Base-by-base conservation (phyloP, 805 yeast species). In the Saccharomycopsis sp. region DNA sequence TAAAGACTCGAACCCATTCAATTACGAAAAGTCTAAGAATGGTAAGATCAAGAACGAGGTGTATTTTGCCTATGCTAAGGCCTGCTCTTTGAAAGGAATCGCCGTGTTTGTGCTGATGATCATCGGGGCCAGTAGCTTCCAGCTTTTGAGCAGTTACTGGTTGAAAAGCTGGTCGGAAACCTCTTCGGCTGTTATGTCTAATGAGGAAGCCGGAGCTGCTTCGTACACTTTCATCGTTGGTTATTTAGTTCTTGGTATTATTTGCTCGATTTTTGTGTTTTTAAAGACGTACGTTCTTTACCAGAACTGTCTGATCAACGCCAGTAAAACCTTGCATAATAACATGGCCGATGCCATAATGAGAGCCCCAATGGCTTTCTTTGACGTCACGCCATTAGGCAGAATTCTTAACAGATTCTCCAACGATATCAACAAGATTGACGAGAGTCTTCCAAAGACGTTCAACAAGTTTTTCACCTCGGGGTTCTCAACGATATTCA, bases 351-450 rank as follows among this genome's bases (percentile, higher is more conserved):
- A 61, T 2, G 66, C 84, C 1, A 80, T 85, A 38, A 60, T 85
- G 56, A 69, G 77, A 54, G 76, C 87, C 1, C 89, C 89, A 52
- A 82, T 85, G 85, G 73, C 77, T 2, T 85, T 83, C 65, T 85
- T 85, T 68, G 89, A 85, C 63, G 78, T 87, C 0, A 85, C 89
- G 0, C 90, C 90, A 5, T 69, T 80, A 53, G 90, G 90, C 2
- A 73, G 89, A 65, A 78, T 85, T 17, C 73, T 84, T 67, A 85
- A 85, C 66, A 71, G 89, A 63, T 85, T 85, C 64, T 79, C 87
- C 22, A 79, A 81, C 65, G 90, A 85, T 70, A 76, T 85, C 62
- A 77, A 77, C 62, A 77, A 77, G 34, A 74, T 85, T 58, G 90
- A 85, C 68, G 75, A 76, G 58, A 74, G 73, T 1, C 71, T 85